Evolutionary conservation across 2,329 filamentous ascomycete species (phyloP), one percentile per base, ranked within the genome.

Genomic region (Neodidymelliopsis sp.): DNA sequence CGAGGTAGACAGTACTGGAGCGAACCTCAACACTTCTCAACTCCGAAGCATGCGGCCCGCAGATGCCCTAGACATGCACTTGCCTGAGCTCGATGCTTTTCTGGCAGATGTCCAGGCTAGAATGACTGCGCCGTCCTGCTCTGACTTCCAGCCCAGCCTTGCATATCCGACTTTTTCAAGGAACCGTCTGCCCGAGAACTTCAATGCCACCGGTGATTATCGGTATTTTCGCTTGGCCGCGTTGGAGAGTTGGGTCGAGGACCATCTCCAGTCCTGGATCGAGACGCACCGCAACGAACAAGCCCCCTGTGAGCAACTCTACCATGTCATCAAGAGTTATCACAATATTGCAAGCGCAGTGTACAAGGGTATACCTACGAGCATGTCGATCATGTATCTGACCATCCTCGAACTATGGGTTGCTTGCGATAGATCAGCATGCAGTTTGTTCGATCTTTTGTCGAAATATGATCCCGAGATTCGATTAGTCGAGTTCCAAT

Each of bases 331-430:
- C 11, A 37, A 49, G 6, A 11, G 2, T 1, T 72, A 71, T 16
- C 18, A 60, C 30, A 0, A 2, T 1, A 16, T 7, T 2, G 67
- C 66, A 4, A 45, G 20, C 0, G 0, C 1, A 0, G 7, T 24
- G 0, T 84, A 84, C 31, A 2, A 42, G 0, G 52, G 39, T 0
- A 74, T 77, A 2, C 79, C 84, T 0, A 76, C 81, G 49, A 68
- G 66, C 0, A 57, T 72, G 0, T 87, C 85, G 0, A 52, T 77
- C 4, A 84, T 85, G 79, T 47, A 84, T 2, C 72, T 88, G 0
- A 82, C 78, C 0, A 57, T 81, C 0, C 56, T 84, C 2, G 82
- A 86, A 43, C 62, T 87, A 0, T 88, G 84, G 85, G 62, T 82
- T 6, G 80, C 79, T 0, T 77, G 79, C 23, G 84, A 88, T 51